These are phyloP conservation scores for Collybia sordida DNA, from an alignment of 768 basidiomycete species.

Conservation along the genomic window DNA sequence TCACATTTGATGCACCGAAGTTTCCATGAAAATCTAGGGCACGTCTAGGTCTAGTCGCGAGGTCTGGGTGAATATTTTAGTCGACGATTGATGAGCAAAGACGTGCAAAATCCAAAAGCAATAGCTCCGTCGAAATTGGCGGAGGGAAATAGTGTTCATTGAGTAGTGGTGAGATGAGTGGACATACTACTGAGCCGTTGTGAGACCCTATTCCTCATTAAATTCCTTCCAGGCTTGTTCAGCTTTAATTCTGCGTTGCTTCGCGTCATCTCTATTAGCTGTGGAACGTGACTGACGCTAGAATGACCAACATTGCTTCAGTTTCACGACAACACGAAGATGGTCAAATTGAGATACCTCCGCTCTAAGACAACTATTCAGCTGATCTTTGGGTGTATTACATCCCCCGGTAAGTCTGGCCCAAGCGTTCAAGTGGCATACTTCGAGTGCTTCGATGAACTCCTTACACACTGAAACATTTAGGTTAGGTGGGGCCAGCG, in stretches of 20 bases:
- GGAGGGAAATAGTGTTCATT: neutral
- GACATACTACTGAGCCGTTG: no score
- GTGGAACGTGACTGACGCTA: conserved; percentile 62
- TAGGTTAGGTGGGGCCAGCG: conserved; percentile 2
- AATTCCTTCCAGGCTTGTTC: conserved; percentile 65
- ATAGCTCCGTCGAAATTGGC: neutral
- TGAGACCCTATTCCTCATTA: conserved; percentile 30
- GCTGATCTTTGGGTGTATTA: conserved; percentile 63
- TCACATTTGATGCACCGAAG: no score
- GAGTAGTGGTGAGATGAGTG: neutral
- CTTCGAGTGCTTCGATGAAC: conserved; percentile 74
- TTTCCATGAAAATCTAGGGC: no score
- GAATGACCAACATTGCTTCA: conserved; percentile 2
- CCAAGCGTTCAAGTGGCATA: conserved; percentile 66
- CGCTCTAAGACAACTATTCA: conserved; percentile 68
- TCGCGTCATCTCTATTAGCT: conserved; percentile 60
- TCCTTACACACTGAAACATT: conserved; percentile 60
- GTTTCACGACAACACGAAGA: conserved; percentile 3
- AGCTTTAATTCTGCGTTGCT: conserved; percentile 51
- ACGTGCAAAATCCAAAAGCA: neutral
- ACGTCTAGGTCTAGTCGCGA: no score
- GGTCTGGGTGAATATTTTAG: no score
- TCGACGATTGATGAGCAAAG: neutral
- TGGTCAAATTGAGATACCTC: conserved; percentile 49
- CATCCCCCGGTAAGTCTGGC: conserved; percentile 67